Conservation (phyloP, 768 basidiomycete species). For the Leucosporidium scottii region DNA sequence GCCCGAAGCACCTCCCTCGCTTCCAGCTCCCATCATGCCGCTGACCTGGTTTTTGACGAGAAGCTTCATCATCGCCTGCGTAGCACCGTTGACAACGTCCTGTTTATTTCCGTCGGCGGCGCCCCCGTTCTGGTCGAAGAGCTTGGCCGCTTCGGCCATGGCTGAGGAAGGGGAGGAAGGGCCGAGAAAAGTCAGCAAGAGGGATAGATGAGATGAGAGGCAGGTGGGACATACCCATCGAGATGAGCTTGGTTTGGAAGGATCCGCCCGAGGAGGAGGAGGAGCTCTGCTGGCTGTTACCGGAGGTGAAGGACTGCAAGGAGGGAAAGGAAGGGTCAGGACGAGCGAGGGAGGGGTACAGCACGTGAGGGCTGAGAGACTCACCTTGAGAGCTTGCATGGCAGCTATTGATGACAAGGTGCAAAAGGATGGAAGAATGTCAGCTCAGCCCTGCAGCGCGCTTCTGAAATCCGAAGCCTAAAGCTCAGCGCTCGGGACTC, state of each 20-base stretch:
- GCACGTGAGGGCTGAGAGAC: no score
- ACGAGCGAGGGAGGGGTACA: no score
- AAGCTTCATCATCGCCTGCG: constrained; percentile 29
- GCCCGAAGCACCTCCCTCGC: constrained; percentile 4
- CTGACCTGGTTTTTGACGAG: constrained; percentile 15
- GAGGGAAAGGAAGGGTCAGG: no score
- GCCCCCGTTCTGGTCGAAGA: constrained; percentile 27
- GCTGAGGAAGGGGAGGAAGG: constrained; percentile 3
- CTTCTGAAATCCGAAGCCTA: not conserved
- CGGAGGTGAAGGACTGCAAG: not conserved
- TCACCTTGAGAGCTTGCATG: constrained; percentile 24
- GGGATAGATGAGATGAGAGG: not conserved
- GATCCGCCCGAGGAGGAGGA: constrained; percentile 6
- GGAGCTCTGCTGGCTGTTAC: not conserved
- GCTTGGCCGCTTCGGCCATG: constrained; percentile 27
- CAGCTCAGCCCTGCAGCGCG: not conserved
- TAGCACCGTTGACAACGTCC: not conserved
- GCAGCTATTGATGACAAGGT: constrained; percentile 13
- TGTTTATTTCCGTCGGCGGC: constrained; percentile 2
- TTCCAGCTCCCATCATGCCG: constrained; percentile 6
- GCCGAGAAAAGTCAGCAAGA: not conserved
- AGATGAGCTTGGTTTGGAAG: constrained; percentile 24
- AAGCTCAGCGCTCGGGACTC: not conserved
- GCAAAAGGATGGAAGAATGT: not conserved
- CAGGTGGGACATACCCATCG: not conserved